phyloP scores from a whole-genome alignment of 2,329 filamentous ascomycete genomes.

The Aspergillus luchuensis region DNA sequence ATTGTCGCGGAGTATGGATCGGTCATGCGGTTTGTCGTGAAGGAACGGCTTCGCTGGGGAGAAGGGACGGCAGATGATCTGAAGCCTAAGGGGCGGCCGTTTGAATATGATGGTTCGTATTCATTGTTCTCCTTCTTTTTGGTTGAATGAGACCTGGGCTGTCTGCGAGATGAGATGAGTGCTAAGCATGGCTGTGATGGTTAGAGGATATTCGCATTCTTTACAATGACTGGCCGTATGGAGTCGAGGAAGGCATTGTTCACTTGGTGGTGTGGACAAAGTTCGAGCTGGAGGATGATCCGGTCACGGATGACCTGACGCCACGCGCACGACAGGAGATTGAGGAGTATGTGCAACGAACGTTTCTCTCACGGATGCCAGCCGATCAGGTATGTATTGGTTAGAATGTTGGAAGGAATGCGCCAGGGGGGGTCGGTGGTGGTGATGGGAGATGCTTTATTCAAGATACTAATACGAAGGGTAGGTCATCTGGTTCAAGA shows the following conservation, averaged over 20 bases:
- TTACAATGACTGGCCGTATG: conserved; percentile 94
- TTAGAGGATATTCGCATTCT: conserved; percentile 70
- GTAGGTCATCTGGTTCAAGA: conserved; percentile 84
- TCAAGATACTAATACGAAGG: conserved; percentile 17
- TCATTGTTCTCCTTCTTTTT: neutral
- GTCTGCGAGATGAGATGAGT: neutral
- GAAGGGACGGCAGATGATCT: conserved; percentile 43
- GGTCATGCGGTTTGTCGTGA: conserved; percentile 74
- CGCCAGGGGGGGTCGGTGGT: too few relatives aligned
- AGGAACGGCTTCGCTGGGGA: conserved; percentile 70
- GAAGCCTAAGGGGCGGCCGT: conserved; percentile 32
- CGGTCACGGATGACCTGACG: conserved; percentile 67
- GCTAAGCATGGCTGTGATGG: neutral
- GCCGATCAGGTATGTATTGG: conserved; percentile 44
- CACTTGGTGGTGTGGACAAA: conserved; percentile 95
- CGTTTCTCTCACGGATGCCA: conserved; percentile 58
- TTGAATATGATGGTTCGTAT: conserved; percentile 39
- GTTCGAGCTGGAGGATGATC: conserved; percentile 73
- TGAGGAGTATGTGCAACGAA: conserved; percentile 67
- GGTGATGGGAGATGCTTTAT: neutral
- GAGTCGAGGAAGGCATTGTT: conserved; percentile 72
- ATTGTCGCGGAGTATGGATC: conserved; percentile 71
- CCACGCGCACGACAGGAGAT: conserved; percentile 64
- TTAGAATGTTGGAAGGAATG: neutral
- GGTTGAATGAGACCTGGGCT: too few relatives aligned